Evolutionary conservation across 441 rosid species (phyloP), one percentile per base, ranked within the genome.

Genomic region (Erodium trifolium): DNA sequence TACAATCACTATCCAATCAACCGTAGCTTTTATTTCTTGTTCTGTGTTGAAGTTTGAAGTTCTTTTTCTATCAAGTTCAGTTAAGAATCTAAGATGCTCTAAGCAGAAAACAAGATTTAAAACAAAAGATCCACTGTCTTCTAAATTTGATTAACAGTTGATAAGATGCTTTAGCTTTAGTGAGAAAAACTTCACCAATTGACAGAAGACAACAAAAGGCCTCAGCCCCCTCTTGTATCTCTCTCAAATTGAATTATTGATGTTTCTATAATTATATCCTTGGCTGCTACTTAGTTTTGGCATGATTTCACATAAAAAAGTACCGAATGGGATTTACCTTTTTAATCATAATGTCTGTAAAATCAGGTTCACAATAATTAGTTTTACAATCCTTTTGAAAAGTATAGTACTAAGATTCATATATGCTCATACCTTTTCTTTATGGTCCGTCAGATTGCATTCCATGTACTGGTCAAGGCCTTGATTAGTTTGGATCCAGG

Each of bases 401-500:
- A 76, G 77, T 76, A 53, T 53, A 53, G 57, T 66, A 31, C 66
- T 27, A 60, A 71, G 72, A 45, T 35, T 35, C 57, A n/a, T 13
- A 53, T 53, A 5, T 53, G 18, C 60, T 53, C n/a, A 14, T 17
- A 16, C 19, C 60, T 53, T 53, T 14, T 53, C 60, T 2, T 72
- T 45, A 10, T 16, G 60, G 65, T 73, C 66, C 60, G 71, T 35
- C 88, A 94, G 99, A 87, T 94, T 78, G 90, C 97, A 47, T 92
- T 94, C 67, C 89, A 86, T 77, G 88, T 94, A 29, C 86, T 94
- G n/a, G 97, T 88, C 75, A 92, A 88, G 71, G 92, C 90, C 53
- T 79, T 94, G 91, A 88, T 94, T 76, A 92, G 91, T 72, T 78
- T 92, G 86, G 93, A 92, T 76, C 87, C 90, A 47, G 94, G 94